Base-by-base conservation (phyloP, 768 basidiomycete genomes). In the Dictyophora rubrovolvata region DNA sequence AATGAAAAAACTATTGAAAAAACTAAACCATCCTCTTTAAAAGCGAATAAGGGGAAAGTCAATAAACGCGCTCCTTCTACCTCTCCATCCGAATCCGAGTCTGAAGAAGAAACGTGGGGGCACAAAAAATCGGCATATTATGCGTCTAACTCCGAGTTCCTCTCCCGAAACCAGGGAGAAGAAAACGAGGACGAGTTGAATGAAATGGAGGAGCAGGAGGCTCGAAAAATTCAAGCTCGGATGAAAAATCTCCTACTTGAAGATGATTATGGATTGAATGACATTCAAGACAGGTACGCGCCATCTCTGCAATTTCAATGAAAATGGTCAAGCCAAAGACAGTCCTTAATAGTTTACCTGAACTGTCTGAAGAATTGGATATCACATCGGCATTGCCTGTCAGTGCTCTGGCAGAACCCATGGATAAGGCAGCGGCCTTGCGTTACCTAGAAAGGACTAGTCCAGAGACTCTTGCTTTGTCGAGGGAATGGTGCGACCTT, bases 151-250 rank as follows among this genome's bases (percentile, higher is more conserved):
- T 90, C 88, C 34, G 85, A 77, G 36, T 74, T 88, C 56, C 73
- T 91, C 37, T 20, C 37, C 17, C 42, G 35, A 35, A 57, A 69
- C 16, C 55, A 61, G 5, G 61, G 63, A 37, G 89, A 89, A 55
- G 86, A 86, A 37, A 89, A 89, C 64, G 87, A 94, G 63, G 93
- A 95, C 65, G 93, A 95, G 69, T 88, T 84, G 35, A 81, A 89
- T 66, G 86, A 88, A 63, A 72, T 95, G 53, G 93, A 97, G 66
- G 90, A 91, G 68, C 84, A 87, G 67, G 93, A 97, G 69, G 89
- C 88, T 7, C 83, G 72, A 64, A 76, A 90, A 59, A 71, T 95
- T 49, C 94, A 95, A 69, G 70, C 73, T 37, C 93, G 89, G 72
- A 75, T 80, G 21, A 77, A 86, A 34, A 86, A 89, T 63, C 78